These are phyloP conservation scores for Pseudopyricularia cyperi DNA, from an alignment of 2,329 filamentous ascomycete species.

Conservation along the genomic window DNA sequence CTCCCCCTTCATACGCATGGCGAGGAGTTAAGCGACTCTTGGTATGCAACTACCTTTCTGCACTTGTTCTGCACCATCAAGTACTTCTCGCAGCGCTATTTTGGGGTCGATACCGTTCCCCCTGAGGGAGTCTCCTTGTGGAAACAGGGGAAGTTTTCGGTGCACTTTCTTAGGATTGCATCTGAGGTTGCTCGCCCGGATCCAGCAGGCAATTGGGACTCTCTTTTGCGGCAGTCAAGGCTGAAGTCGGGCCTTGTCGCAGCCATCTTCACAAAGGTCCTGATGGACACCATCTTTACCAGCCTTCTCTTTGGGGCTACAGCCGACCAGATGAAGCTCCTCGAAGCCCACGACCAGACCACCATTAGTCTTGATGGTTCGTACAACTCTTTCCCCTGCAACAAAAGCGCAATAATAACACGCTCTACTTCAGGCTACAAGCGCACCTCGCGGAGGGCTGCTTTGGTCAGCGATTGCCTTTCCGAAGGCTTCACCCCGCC, in stretches of 20 bases:
- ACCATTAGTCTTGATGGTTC: slow-evolving; percentile 19
- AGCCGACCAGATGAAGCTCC: slow-evolving; percentile 10
- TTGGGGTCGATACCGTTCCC: slow-evolving; percentile 10
- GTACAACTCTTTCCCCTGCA: slow-evolving; percentile 2
- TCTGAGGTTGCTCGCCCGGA: slow-evolving; percentile 20
- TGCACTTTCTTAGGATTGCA: slow-evolving; percentile 21
- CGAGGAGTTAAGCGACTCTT: slow-evolving; percentile 11
- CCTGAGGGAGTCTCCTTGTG: slow-evolving; percentile 7
- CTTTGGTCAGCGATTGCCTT: slow-evolving; percentile 15
- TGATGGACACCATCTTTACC: slow-evolving; percentile 24
- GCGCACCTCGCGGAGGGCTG: slow-evolving; percentile 19
- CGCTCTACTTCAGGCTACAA: slow-evolving; percentile 17
- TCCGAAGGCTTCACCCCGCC: slow-evolving; percentile 11
- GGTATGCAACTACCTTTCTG: slow-evolving; percentile 14
- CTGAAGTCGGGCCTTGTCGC: slow-evolving; percentile 20
- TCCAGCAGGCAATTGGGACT: slow-evolving; percentile 19
- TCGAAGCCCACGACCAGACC: slow-evolving; percentile 17
- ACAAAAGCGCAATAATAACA: background rate
- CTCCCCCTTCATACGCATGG: slow-evolving; percentile 4
- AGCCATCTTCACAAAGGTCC: slow-evolving; percentile 21
- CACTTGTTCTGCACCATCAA: slow-evolving; percentile 14
- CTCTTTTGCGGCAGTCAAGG: slow-evolving; percentile 14
- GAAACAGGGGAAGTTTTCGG: slow-evolving; percentile 10
- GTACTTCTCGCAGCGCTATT: slow-evolving; percentile 13
- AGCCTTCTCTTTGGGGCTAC: slow-evolving; percentile 25